Evolutionary conservation across 805 yeast species (phyloP).

Genomic region (Schwanniomyces yamadae): DNA sequence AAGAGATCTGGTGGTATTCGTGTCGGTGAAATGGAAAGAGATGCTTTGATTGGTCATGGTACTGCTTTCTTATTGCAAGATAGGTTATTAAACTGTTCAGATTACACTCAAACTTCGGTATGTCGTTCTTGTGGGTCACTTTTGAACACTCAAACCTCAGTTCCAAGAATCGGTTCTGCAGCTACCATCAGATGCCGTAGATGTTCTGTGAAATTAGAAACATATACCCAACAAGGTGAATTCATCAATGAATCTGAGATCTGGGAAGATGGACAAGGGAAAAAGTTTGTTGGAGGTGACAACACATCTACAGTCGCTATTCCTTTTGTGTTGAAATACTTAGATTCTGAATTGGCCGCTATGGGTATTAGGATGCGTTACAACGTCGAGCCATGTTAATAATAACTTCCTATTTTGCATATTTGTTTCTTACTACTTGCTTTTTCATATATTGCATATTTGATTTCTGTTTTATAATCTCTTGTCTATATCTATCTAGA

Average conservation of each 20-base stretch:
- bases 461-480: conserved; percentile 5
- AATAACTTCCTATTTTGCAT: conserved; percentile 2
- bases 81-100: conserved; percentile 90
- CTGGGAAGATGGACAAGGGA: conserved; percentile 98
- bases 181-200: conserved; percentile 85
- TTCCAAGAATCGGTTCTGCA: conserved; percentile 83
- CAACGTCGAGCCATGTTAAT: conserved; percentile 64
- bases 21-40: conserved; percentile 99
- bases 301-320: conserved; percentile 94
- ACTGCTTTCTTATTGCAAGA: conserved; percentile 93
- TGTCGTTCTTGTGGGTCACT: conserved; percentile 94
- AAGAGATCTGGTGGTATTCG: conserved; percentile 99
- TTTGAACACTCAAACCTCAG: conserved; percentile 83
- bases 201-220: conserved; percentile 74
- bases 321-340: conserved; percentile 92
- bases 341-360: conserved; percentile 93
- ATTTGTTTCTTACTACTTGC: not conserved
- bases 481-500: conserved; percentile 4
- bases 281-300: conserved; percentile 85
- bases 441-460: not conserved
- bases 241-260: conserved; percentile 67
- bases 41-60: conserved; percentile 98
- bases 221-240: conserved; percentile 45
- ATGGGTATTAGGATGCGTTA: conserved; percentile 96
- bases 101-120: conserved; percentile 85